Evolutionary conservation across 805 yeast genomes (phyloP).

Genomic region (Zygotorulaspora sp.): DNA sequence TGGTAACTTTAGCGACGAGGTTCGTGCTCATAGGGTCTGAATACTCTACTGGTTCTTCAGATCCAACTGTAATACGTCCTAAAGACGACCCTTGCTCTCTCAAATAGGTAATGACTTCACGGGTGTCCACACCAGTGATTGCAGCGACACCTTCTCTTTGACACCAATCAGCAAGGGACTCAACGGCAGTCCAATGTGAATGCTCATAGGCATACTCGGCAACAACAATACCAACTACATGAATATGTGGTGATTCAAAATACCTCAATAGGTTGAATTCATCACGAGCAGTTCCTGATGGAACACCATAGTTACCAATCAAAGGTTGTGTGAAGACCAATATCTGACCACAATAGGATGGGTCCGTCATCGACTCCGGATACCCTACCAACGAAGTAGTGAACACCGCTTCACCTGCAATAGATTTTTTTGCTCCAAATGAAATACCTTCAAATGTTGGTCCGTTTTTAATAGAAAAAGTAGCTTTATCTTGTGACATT

Average conservation of each 20-base stretch:
- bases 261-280: constrained; percentile 80
- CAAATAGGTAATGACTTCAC: constrained; percentile 85
- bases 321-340: constrained; percentile 95
- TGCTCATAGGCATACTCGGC: constrained; percentile 92
- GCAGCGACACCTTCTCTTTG: constrained; percentile 94
- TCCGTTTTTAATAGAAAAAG: constrained; percentile 85
- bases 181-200: constrained; percentile 99
- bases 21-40: constrained; percentile 87
- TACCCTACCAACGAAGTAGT: constrained; percentile 97
- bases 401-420: constrained; percentile 96
- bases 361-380: constrained; percentile 99
- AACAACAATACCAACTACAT: constrained; percentile 94
- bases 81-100: constrained; percentile 95
- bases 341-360: constrained; percentile 95
- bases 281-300: constrained; percentile 75
- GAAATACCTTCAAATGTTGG: constrained; percentile 91
- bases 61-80: constrained; percentile 81
- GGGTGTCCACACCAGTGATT: constrained; percentile 94
- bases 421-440: constrained; percentile 89
- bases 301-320: constrained; percentile 98
- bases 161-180: constrained; percentile 93
- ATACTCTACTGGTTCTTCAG: constrained; percentile 45
- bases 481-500: constrained; percentile 61
- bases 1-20: constrained; percentile 88
- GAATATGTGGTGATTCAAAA: constrained; percentile 86